Evolutionary conservation across 2,329 filamentous ascomycete species (phyloP).

Genomic region (Alternaria sp.): DNA sequence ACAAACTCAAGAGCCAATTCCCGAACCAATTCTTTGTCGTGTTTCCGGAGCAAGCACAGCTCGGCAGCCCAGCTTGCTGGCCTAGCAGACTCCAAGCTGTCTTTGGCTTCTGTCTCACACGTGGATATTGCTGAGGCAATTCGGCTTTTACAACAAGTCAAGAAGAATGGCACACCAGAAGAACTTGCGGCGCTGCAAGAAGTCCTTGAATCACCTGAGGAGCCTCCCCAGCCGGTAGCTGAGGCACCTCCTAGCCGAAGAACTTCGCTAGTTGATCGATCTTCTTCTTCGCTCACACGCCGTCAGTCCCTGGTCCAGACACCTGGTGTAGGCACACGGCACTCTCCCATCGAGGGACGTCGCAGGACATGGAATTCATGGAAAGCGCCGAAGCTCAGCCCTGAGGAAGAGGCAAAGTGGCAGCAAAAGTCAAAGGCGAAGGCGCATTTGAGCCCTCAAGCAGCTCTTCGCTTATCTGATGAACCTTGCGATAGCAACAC

Average conservation of each 20-base stretch:
- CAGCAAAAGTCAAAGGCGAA: slow-evolving; percentile 18
- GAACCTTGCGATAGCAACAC: slow-evolving; percentile 28
- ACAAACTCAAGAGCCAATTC: slow-evolving; percentile 21
- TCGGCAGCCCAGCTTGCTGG: slow-evolving; percentile 33
- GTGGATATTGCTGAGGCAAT: slow-evolving; percentile 56
- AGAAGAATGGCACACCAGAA: slow-evolving; percentile 56
- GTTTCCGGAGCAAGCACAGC: slow-evolving; percentile 27
- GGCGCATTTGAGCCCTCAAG: slow-evolving; percentile 29
- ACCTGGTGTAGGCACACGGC: slow-evolving; percentile 49
- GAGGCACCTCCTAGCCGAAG: slow-evolving; percentile 28
- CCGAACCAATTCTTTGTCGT: slow-evolving; percentile 35
- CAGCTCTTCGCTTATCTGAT: slow-evolving; percentile 28
- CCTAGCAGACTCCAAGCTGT: slow-evolving; percentile 36
- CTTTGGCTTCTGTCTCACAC: slow-evolving; percentile 38
- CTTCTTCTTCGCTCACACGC: slow-evolving; percentile 41
- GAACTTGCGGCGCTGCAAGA: slow-evolving; percentile 53
- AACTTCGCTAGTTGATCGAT: slow-evolving; percentile 28
- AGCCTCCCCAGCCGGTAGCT: slow-evolving; percentile 3
- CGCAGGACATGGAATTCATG: slow-evolving; percentile 45
- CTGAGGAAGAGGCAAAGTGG: slow-evolving; percentile 42
- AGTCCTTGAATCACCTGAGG: slow-evolving; percentile 34
- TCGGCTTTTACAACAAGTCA: slow-evolving; percentile 54
- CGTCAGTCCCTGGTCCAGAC: slow-evolving; percentile 49
- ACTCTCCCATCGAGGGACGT: slow-evolving; percentile 37
- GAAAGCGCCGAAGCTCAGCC: slow-evolving; percentile 31